These are phyloP conservation scores for Yamadazyma ubonensis DNA, from an alignment of 805 yeast genomes.

Conservation along the genomic window DNA sequence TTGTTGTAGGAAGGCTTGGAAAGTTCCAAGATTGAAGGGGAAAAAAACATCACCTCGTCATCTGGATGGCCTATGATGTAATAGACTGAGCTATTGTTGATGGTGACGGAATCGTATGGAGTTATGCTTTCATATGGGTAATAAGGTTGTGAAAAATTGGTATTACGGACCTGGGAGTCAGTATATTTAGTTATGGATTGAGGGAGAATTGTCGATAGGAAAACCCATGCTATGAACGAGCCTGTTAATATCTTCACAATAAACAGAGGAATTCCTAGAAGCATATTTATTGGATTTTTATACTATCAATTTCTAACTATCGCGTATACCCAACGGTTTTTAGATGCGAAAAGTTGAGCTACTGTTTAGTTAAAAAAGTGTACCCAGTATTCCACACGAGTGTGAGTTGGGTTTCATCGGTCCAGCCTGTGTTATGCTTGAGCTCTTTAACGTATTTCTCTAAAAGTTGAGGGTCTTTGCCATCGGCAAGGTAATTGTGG, in stretches of 20 bases:
- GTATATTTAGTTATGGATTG: conserved; percentile 32
- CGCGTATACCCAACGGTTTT: conserved; percentile 3
- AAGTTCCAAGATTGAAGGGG: conserved; percentile 66
- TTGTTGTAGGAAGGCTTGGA: conserved; percentile 49
- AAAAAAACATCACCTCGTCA: conserved; percentile 97
- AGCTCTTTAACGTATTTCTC: conserved; percentile 35
- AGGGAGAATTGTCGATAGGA: conserved; percentile 40
- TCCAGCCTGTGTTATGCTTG: conserved; percentile 48
- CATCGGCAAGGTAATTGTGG: conserved; percentile 52
- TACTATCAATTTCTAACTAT: neutral
- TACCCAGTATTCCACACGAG: conserved; percentile 53
- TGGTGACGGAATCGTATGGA: conserved; percentile 33
- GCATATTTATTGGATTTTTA: conserved; percentile 4
- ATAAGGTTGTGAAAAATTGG: conserved; percentile 19
- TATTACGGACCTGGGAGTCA: conserved; percentile 27
- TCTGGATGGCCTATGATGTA: conserved; percentile 93
- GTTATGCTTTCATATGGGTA: conserved; percentile 41
- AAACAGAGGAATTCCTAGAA: conserved; percentile 9
- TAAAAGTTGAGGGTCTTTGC: conserved; percentile 31
- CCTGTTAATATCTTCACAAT: conserved; percentile 5
- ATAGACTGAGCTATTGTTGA: conserved; percentile 39
- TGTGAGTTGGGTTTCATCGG: conserved; percentile 38
- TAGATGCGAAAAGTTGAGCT: conserved; percentile 2
- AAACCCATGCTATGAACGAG: conserved; percentile 37
- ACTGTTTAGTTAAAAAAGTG: conserved; percentile 42